Base-by-base conservation (phyloP, 192 early-diverging fungal genomes). In the Gaertneriomyces sp. region DNA sequence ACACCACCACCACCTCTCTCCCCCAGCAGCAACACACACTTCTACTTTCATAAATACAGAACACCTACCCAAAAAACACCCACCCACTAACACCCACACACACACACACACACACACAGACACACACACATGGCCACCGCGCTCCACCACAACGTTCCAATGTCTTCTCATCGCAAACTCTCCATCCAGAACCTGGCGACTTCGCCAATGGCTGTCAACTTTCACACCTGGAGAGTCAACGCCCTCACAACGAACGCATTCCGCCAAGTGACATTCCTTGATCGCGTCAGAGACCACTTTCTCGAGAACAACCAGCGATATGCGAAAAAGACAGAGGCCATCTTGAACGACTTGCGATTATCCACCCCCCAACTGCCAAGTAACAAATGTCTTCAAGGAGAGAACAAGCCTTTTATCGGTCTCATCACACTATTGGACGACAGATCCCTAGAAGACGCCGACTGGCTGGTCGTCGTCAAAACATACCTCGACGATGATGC, bases 171-270 rank as follows among this genome's bases (percentile, higher is more conserved):
- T 5, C 44, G 61, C 12, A 63, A 63, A 39, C 5, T 63, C 4
- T 63, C 61, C 19, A 49, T 63, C 44, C 12, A 60, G 7, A 58
- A 59, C 64, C 55, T 66, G 7, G 64, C 64, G 10, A 45, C 64
- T 4, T 66, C 64, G 42, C 64, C 64, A 16, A 44, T 66, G 55
- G 64, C 64, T 20, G 64, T 66, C 55, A 66, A 66, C 64, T 66
- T 66, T 59, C 64, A 66, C 55, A 66, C 64, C 56, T 66, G 64
- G 64, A 41, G 64, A 12, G 42, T 66, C 5, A 66, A 66, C 42
- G 64, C 64, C 17, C 56, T 60, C 45, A 60, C 57, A 42, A 68
- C 55, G 42, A 68, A 68, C 41, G 57, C 57, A 6, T 49, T 39
- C 39, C 14, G 33, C 4, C 56, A 60, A 25, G 57, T 20, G 57